A percentile compares a stretch with the other conserved stretches of the same genome.
phyloP scores from a whole-genome alignment of 2,329 filamentous ascomycete species.

The Didymella pomorum region DNA sequence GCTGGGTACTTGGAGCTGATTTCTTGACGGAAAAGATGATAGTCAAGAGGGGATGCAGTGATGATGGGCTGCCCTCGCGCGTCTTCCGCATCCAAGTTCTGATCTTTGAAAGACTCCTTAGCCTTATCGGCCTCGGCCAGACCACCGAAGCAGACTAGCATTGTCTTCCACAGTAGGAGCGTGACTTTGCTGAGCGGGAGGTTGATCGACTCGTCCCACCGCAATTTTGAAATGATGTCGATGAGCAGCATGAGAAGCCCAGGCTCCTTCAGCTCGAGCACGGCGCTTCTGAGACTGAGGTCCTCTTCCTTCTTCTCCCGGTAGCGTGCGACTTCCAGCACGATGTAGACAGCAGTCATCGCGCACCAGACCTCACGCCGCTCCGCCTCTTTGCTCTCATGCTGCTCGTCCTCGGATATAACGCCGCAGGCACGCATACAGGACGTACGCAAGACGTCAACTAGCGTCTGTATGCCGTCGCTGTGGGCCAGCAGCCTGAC shows the following conservation, averaged over 20 bases:
- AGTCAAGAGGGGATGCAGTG: conserved; percentile 92
- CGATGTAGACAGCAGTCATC: conserved; percentile 59
- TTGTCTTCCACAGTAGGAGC: conserved; percentile 89
- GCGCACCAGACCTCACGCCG: conserved; percentile 59
- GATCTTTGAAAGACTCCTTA: conserved; percentile 74
- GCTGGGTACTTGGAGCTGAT: conserved; percentile 98
- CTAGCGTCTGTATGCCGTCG: conserved; percentile 52
- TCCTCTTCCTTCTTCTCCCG: conserved; percentile 53
- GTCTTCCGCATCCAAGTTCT: conserved; percentile 61
- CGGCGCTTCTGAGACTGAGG: conserved; percentile 58
- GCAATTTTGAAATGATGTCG: conserved; percentile 59
- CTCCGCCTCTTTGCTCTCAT: conserved; percentile 50
- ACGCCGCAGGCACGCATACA: conserved; percentile 44
- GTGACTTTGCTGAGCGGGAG: conserved; percentile 68
- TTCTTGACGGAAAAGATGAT: conserved; percentile 94
- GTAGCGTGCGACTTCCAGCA: conserved; percentile 56
- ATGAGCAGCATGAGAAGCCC: conserved; percentile 76
- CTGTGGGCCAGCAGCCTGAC: conserved; percentile 52
- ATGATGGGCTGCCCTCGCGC: conserved; percentile 77
- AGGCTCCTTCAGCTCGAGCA: conserved; percentile 58
- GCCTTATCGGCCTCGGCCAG: conserved; percentile 74
- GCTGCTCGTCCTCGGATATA: conserved; percentile 35
- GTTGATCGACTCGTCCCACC: conserved; percentile 67
- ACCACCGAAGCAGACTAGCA: conserved; percentile 85
- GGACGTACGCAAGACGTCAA: conserved; percentile 49